Evolutionary conservation across 192 early-diverging fungal genomes (phyloP), one percentile per base, ranked within the genome.

Genomic region (Funneliformis geosporum): DNA sequence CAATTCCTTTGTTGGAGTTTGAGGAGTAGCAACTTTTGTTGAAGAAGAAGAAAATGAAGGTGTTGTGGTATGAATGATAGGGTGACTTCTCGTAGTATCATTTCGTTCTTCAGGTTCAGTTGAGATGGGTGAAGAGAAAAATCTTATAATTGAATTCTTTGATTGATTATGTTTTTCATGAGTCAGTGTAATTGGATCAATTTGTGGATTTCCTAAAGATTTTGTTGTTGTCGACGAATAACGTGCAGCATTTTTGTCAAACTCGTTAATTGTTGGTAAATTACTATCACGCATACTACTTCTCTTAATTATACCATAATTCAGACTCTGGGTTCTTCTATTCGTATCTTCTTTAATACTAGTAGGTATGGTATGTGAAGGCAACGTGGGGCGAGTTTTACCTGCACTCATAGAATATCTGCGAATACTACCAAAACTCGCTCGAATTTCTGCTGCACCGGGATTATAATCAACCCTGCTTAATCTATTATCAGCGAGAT

Each of bases 391-490:
- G 40, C 42, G 12, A 28, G 42, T 21, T 23, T 65, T 64, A 50
- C 62, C 62, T 28, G 25, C 16, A 60, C 27, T 16, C 73, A 62
- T 42, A n/a, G 76, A 78, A 39, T 55, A 78, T 50, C 76, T 60
- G 68, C 64, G 76, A 67, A 78, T 44, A 69, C 76, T 78, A 43
- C 76, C 76, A n/a, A 76, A 76, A 76, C 75, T 76, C n/a, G 39
- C 75, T 11, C 61, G n/a, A n/a, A 78, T 67, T 23, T 55, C 76
- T 5, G 60, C 68, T 11, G 65, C 65, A 67, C 46, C 76, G 23
- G 76, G 76, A 50, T 78, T 65, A 12, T 64, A 28, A 8, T 23
- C 60, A 46, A n/a, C 62, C 16, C 43, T 44, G 1, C 42, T 67
- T 47, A 28, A 12, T 11, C 66, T 27, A 47, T 7, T 12, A 4